Base-by-base conservation (phyloP, 805 yeast species). In the Komagataella ulmi region DNA sequence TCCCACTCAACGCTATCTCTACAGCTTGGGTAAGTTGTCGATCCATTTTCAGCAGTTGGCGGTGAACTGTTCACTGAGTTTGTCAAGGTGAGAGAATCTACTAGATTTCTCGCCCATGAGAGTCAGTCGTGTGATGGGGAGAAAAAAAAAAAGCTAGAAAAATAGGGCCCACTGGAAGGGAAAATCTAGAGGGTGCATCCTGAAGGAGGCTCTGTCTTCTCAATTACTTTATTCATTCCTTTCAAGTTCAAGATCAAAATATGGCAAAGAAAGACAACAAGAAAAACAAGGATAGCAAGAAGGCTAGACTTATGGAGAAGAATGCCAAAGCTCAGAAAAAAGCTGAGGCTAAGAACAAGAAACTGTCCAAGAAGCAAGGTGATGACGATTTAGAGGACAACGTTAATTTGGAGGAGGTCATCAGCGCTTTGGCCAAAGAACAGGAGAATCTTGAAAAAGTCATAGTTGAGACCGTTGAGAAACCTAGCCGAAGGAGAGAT, bases 271-370 rank as follows among this genome's bases (percentile, higher is more conserved):
- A 80, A 60, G 83, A 75, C 55, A 30, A 30, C 5, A 88, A 88
- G 69, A 87, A 88, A 66, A 82, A 87, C 57, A 89, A 88, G 66
- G 96, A 87, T 49, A 88, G 96, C 59, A 88, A 88, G 67, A 89
- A 88, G 75, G 95, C 93, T 19, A 79, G 96, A 49, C 72, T 84
- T 24, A 95, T 91, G 44, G 88, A 79, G 56, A 91, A 91, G 70
- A 80, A 77, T 55, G 81, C 83, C 66, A 91, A 91, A 66, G 84
- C 79, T 50, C 75, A 72, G 50, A 70, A 79, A 50, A 91, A 93
- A 63, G 82, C 93, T 7, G 93, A 82, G 47, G 58, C 65, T 6
- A 90, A 88, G 67, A 73, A 76, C 59, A 87, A 89, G 66, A 88
- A 88, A 64, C 71, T 76, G 58, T 82, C 86, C 51, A 80, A 81